Evolutionary conservation across 1,139 yeast genomes (phyloP), one percentile per base, ranked within the genome.

Genomic region (Saccharomyces hybrid): DNA sequence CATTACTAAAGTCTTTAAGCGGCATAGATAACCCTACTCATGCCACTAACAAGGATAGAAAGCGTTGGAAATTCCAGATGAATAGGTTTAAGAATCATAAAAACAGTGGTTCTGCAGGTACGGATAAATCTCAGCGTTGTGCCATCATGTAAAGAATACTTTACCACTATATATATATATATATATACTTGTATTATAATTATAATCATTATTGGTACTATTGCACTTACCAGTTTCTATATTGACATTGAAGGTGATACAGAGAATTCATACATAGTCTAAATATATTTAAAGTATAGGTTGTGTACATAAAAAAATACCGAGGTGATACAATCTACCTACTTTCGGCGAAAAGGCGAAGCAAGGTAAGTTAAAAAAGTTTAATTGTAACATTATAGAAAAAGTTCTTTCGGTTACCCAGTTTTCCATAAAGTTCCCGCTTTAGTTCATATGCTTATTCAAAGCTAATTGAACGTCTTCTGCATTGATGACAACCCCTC

Each of bases 401-500:
- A 28, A 14, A 44, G 32, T 46, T 9, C 47, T 44, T 38, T 20
- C 27, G 16, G 14, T 14, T 49, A 44, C 20, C 6, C 29, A 11
- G 13, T 29, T n/a, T 11, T 29, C n/a, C 13, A 2, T n/a, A 14
- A 42, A 31, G 34, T 14, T 27, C n/a, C 16, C 25, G 16, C 25
- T 20, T 53, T 46, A 53, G 11, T 49, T 53, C 60, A 58, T 58
- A 52, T 65, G 68, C 46, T 58, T 62, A 23, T 55, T 78, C 56
- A 88, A 73, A 47, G 85, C 81, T 48, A 74, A 73, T 61, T 86
- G 86, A 41, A 93, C 93, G 66, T 90, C 97, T 34, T 78, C 73
- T 54, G 87, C 85, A 59, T 86, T 84, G 34, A 93, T 81, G 42
- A 93, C 95, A 32, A 87, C 97, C 13, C 98, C 98, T 55, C 77